Evolutionary conservation across 1,284 basidiomycete genomes (phyloP), one percentile per base, ranked within the genome.

Genomic region (Neolentinus lepideus): DNA sequence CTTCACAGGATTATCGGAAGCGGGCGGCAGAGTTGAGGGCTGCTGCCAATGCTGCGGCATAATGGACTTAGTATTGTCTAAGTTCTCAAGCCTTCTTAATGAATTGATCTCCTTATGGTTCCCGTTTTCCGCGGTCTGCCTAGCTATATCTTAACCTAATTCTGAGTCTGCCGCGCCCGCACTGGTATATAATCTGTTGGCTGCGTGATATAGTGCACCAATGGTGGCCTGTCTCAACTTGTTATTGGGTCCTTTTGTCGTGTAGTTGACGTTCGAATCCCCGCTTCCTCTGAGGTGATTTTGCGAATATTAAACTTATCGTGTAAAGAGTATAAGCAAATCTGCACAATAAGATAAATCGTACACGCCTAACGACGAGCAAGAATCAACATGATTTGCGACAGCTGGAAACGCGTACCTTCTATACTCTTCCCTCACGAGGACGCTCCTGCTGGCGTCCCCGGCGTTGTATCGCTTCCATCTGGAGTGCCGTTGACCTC

Each of bases 391-490:
- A 31, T 31, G 29, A 6, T 12, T 31, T 4, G 29, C 38, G 38
- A 43, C n/a, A n/a, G 16, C 16, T 4, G 38, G 38, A n/a, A 16
- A n/a, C 3, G 19, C 38, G 8, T 16, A 9, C 16, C 6, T 6
- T 4, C 38, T 6, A 6, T 21, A 43, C 8, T 43, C 4, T 43
- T 16, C 19, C 19, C 6, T 6, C 6, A 16, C 16, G 38, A 16
- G n/a, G 16, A 4, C 4, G 19, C 38, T 21, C 19, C 38, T 21
- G 45, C 48, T 31, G 29, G 31, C 55, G 58, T 59, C 22, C 53
- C 55, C 26, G 59, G 27, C n/a, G 54, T 55, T 48, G 58, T 58
- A 21, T 58, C 38, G 38, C 8, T 43, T n/a, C 38, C 38, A 43
- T 43, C 38, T 4, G 38, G 38, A 3, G 38, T 43, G 38, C 31